These are phyloP conservation scores for Raphanus sativus DNA, from an alignment of 345 rosid genomes.

Conservation along the genomic window DNA sequence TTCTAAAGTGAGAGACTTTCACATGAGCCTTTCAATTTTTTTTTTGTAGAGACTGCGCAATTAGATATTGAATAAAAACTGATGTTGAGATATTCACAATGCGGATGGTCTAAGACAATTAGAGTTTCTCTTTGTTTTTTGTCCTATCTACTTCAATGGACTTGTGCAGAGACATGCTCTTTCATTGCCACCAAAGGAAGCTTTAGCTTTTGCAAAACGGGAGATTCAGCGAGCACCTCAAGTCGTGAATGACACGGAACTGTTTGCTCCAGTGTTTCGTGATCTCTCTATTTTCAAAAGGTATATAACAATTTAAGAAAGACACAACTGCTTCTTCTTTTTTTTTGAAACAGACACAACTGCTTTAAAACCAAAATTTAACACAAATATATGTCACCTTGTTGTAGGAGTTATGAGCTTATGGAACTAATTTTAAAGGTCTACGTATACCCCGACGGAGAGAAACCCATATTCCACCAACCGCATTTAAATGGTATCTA, in stretches of 20 bases:
- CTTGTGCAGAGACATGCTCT: slow-evolving; percentile 49
- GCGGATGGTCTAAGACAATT: not conserved
- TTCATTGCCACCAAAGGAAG: slow-evolving; percentile 63
- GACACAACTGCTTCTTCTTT: not conserved
- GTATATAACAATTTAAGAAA: slow-evolving; percentile 29
- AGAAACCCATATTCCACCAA: not conserved
- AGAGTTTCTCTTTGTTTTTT: not conserved
- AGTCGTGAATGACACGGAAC: slow-evolving; percentile 48
- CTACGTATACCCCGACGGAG: slow-evolving; percentile 67
- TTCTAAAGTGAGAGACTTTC: not conserved
- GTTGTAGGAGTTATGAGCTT: slow-evolving; percentile 78
- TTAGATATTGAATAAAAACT: not conserved
- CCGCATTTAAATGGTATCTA: slow-evolving; percentile 48
- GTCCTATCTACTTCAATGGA: not conserved
- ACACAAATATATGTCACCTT: not conserved
- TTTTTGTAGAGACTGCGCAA: not conserved
- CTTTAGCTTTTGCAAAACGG: slow-evolving; percentile 62
- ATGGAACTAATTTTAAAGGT: slow-evolving; percentile 85
- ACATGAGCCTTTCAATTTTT: not conserved
- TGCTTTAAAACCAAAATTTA: not conserved
- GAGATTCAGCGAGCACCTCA: slow-evolving; percentile 58
- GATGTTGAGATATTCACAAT: not conserved
- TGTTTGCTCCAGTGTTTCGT: slow-evolving; percentile 57
- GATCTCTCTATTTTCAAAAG: slow-evolving; percentile 72
- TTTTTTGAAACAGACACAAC: not conserved